Evolutionary conservation across 2,329 filamentous ascomycete genomes (phyloP).

Genomic region (Akanthomyces uredinophilus): DNA sequence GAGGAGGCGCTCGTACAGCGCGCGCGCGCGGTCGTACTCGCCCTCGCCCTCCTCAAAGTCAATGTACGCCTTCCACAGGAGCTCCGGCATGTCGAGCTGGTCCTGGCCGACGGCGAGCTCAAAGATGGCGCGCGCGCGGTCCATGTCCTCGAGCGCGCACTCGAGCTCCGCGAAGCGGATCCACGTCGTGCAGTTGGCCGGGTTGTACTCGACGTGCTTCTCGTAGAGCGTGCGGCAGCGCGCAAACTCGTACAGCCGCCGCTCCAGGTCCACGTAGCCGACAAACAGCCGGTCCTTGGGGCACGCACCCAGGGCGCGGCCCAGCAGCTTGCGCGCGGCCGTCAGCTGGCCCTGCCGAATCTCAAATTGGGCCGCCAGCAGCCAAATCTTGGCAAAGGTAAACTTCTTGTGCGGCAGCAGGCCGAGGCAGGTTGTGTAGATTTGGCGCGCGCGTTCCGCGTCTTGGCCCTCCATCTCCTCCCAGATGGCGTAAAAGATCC

Average conservation of each 20-base stretch:
- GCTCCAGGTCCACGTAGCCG: conserved; percentile 88
- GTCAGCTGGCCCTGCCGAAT: conserved; percentile 78
- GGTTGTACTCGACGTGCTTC: conserved; percentile 90
- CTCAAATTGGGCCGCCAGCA: conserved; percentile 90
- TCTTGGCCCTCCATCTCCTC: conserved; percentile 86
- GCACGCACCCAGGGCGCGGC: conserved; percentile 85
- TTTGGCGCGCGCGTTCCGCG: conserved; percentile 71
- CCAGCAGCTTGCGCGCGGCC: conserved; percentile 80
- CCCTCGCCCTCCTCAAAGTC: conserved; percentile 97
- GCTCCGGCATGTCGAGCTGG: conserved; percentile 90
- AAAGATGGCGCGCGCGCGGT: conserved; percentile 84
- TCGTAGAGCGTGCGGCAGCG: conserved; percentile 88
- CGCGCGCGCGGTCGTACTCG: conserved; percentile 77
- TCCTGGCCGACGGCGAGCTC: conserved; percentile 82
- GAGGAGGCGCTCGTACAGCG: conserved; percentile 83
- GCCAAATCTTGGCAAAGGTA: conserved; percentile 95
- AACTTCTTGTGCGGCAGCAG: conserved; percentile 94
- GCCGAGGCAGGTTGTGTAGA: conserved; percentile 83
- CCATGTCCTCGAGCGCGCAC: conserved; percentile 81
- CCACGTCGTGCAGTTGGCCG: conserved; percentile 88
- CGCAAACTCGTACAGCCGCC: conserved; percentile 89
- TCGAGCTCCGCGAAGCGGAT: conserved; percentile 95
- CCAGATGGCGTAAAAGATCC: conserved; percentile 95
- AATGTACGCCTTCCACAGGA: conserved; percentile 97
- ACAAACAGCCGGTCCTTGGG: conserved; percentile 95